phyloP scores from a whole-genome alignment of 148 eudicot species.

The Rhododendron molle region DNA sequence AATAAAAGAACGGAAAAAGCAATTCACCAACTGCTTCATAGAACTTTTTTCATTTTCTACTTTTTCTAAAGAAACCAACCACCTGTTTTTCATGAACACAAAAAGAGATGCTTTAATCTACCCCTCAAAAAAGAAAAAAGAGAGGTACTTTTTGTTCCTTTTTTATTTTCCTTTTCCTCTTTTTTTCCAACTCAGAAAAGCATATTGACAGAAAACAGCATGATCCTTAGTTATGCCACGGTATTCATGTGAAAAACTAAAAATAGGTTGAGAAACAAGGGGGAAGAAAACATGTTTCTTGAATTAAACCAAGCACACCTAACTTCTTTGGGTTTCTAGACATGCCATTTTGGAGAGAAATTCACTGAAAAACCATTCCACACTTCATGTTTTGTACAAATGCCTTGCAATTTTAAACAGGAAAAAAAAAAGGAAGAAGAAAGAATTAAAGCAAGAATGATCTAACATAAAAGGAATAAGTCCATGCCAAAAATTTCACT shows the following conservation, averaged over 20 bases:
- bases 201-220: background rate
- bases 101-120: background rate
- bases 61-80: background rate
- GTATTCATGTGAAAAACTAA: background rate
- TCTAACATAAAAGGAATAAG: background rate
- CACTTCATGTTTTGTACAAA: background rate
- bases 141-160: background rate
- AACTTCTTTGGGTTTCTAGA: background rate
- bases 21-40: background rate
- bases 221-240: background rate
- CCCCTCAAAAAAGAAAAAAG: background rate
- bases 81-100: background rate
- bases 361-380: background rate
- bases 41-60: background rate
- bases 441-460: background rate
- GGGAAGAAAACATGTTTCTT: background rate
- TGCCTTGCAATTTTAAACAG: background rate
- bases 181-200: slow-evolving; percentile 4
- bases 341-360: background rate
- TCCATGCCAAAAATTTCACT: background rate
- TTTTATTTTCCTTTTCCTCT: background rate
- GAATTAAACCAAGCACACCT: background rate
- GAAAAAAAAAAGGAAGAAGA: background rate
- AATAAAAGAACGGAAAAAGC: background rate
- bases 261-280: background rate